Conservation (phyloP, 2,329 filamentous ascomycete genomes). For the Paraphoma sp. region DNA sequence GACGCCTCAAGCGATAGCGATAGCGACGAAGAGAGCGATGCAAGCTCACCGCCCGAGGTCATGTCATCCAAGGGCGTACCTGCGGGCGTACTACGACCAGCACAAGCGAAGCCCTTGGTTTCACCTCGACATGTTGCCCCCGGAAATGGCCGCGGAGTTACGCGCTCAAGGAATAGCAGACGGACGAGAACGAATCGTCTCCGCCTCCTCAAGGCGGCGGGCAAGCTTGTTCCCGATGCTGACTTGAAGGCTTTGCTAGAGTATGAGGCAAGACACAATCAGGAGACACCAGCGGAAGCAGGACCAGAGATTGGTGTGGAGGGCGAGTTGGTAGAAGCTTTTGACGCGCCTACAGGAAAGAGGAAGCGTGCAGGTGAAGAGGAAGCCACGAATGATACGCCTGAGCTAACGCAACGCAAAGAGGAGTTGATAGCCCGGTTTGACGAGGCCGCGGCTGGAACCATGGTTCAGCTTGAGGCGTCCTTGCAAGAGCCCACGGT, state of each 20-base stretch:
- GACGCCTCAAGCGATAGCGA: conserved; percentile 42
- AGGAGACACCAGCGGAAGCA: background rate
- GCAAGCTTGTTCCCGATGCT: conserved; percentile 58
- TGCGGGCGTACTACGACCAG: conserved; percentile 13
- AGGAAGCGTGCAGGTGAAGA: conserved; percentile 33
- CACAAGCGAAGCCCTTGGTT: background rate
- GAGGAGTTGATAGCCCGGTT: conserved; percentile 31
- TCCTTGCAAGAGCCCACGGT: background rate
- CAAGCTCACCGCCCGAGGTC: conserved; percentile 32
- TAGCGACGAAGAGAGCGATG: conserved; percentile 49
- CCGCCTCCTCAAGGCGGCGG: conserved; percentile 60
- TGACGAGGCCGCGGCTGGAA: conserved; percentile 3
- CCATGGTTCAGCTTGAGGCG: conserved; percentile 3
- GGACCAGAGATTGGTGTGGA: background rate
- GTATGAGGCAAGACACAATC: conserved; percentile 50
- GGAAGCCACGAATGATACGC: conserved; percentile 13
- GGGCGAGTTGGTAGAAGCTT: conserved; percentile 2
- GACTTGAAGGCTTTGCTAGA: conserved; percentile 58
- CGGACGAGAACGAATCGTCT: conserved; percentile 59
- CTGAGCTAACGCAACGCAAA: conserved; percentile 30
- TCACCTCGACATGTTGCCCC: conserved; percentile 46
- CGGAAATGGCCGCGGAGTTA: conserved; percentile 57
- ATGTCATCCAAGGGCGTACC: conserved; percentile 24
- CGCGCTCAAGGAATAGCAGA: conserved; percentile 63
- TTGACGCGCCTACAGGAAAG: conserved; percentile 22